Evolutionary conservation across 208 protist genomes (phyloP), one percentile per base, ranked within the genome.

Genomic region (Phytomonas francai): DNA sequence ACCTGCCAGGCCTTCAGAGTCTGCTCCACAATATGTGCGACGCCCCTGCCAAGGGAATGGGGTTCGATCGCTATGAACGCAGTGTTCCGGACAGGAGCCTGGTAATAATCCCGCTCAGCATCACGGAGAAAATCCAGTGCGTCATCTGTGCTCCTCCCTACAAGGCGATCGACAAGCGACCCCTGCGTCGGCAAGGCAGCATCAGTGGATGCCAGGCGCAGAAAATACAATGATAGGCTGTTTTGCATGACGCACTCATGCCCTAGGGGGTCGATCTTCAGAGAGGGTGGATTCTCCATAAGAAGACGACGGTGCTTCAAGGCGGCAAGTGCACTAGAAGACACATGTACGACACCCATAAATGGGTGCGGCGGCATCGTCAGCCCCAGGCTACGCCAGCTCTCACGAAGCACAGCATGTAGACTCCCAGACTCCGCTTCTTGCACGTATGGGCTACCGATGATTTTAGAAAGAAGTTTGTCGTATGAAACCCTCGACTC

Each of bases 301-400:
- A 88, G 94, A 34, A 91, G 72, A 69, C 87, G 78, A 11, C 85
- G 76, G 60, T 92, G 83, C 29, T 63, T 76, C 65, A 94, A 80
- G 2, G 80, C 88, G 29, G 83, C 83, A 27, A 94, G 73, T 14
- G 87, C 76, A 60, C 80, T 85, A 42, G 87, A 84, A 5, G 81
- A 89, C 16, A 81, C 85, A 45, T 85, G 72, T n/a, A 96, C 68
- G 5, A 74, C 58, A 22, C 58, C 58, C 58, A 62, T 62, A 25
- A 36, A 62, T 36, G 58, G 30, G 58, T 62, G 58, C 7, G 58
- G 58, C 25, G 30, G 30, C 11, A 4, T 36, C 31, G 58, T 31
- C 27, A 62, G 19, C 19, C 30, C 58, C 12, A 62, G 7, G 5
- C 30, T 36, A n/a, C 27, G n/a, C 58, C 58, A 62, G 16, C 58